Evolutionary conservation across 306 rosid species (phyloP), one percentile per base, ranked within the genome.

Genomic region (Pyrus bretschneideri): DNA sequence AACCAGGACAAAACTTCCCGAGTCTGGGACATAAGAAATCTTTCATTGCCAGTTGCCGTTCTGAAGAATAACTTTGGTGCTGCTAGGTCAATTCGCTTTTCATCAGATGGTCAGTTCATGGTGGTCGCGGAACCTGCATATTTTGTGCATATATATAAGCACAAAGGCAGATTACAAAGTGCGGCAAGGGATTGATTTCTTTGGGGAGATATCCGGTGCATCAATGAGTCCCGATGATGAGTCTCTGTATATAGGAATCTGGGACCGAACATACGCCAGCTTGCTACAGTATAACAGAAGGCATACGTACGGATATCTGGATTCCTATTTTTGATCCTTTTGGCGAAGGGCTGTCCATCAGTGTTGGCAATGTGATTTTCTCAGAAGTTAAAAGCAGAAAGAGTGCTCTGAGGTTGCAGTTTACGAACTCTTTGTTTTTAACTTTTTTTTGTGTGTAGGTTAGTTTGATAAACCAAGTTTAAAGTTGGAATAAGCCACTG

Each of bases 1-100:
- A 93, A 93, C 60, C 96, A 93, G 76, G 97, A 93, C 40, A 93
- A 93, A 87, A 93, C 97, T 44, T 93, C 93, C 81, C 87, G 93
- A 40, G 92, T 93, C 8, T 93, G 97, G 97, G 97, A 90, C 44
- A 81, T 80, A 23, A 77, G 97, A 70, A 81, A 80, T 46, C 83
- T 90, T 0, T 71, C 87, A 4, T 80, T 88, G n/a, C 86, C 97
- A 0, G 4, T 81, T 4, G 90, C 96, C 21, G 70, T 89, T 80
- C 89, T 93, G 74, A 88, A 85, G 83, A 87, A 90, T 62, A 90
- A 93, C 79, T 69, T 93, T 14, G 97, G 97, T 6, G 97, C 97
- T 1, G 79, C 86, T 15, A 88, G 94, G 59, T 93, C 96, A 2
- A 89, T 93, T 72, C 92, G 89, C 25, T 93, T 90, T 83, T 93